These are phyloP conservation scores for Mallotus repandus DNA, from an alignment of 441 rosid genomes.

Conservation along the genomic window DNA sequence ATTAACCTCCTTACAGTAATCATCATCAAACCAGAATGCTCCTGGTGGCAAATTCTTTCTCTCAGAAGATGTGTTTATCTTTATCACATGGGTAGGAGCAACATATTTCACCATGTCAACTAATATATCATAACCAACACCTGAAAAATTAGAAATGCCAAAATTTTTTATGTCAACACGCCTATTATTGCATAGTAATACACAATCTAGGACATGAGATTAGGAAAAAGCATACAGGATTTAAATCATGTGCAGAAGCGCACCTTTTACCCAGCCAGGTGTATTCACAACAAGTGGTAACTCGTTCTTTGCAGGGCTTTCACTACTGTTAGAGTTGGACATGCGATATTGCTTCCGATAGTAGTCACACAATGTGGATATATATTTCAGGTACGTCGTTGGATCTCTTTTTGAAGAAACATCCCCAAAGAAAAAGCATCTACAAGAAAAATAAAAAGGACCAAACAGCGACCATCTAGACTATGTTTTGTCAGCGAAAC, in stretches of 20 bases:
- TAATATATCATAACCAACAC: conserved; percentile 84
- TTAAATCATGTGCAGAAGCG: conserved; percentile 12
- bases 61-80: conserved; percentile 62
- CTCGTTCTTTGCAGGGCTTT: conserved; percentile 37
- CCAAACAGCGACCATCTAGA: conserved; percentile 6
- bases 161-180: not conserved
- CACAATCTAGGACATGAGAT: conserved; percentile 1
- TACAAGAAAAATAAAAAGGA: conserved; percentile 30
- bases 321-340: conserved; percentile 23
- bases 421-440: conserved; percentile 89
- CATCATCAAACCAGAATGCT: conserved; percentile 66
- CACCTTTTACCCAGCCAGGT: conserved; percentile 98
- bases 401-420: conserved; percentile 88
- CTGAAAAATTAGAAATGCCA: conserved; percentile 33
- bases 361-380: conserved; percentile 57
- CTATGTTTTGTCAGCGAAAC: not conserved
- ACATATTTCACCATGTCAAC: conserved; percentile 69
- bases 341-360: conserved; percentile 46
- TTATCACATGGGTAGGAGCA: conserved; percentile 79
- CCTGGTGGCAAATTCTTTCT: conserved; percentile 81
- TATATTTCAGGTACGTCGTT: conserved; percentile 58
- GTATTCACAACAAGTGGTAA: conserved; percentile 88
- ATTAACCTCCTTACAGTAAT: conserved; percentile 37
- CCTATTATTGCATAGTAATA: not conserved
- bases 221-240: conserved; percentile 8